phyloP scores from a whole-genome alignment of 129 eudicot genomes.

The Saussurea involucrata region DNA sequence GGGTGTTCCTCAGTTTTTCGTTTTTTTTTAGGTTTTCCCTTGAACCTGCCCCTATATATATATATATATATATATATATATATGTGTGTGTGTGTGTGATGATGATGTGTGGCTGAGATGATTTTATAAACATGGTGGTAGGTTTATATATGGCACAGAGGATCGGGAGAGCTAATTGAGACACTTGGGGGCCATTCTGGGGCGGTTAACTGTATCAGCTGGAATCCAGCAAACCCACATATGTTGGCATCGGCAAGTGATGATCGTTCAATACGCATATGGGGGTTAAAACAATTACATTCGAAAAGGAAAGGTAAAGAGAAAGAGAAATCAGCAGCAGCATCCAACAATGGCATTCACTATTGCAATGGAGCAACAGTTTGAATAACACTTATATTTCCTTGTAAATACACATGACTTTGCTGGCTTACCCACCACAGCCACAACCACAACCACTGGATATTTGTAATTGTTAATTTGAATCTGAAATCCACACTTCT shows the following conservation, averaged over 20 bases:
- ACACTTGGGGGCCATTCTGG: constrained; percentile 79
- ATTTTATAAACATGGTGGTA: constrained; percentile 23
- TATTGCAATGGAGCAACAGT: constrained; percentile 61
- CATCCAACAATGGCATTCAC: constrained; percentile 43
- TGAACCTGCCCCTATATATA: too few species aligned
- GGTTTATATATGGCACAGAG: constrained; percentile 95
- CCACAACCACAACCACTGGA: constrained; percentile 8
- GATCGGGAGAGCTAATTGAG: constrained; percentile 61
- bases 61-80: too few species aligned
- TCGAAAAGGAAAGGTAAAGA: constrained; percentile 33
- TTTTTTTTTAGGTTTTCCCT: too few species aligned
- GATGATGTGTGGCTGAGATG: neutral
- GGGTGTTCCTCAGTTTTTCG: too few species aligned
- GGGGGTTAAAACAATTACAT: constrained; percentile 72
- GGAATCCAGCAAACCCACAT: constrained; percentile 87
- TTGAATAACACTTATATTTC: constrained; percentile 22
- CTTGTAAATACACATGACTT: constrained; percentile 34
- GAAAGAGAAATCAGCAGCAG: neutral
- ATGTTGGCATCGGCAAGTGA: constrained; percentile 98
- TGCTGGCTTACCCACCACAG: constrained; percentile 13
- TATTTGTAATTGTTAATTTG: constrained; percentile 35
- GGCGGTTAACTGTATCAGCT: constrained; percentile 85
- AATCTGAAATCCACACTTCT: constrained; percentile 17
- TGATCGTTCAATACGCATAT: constrained; percentile 75
- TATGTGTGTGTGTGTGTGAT: too few species aligned